A percentile compares a stretch with the other conserved stretches of the same genome.
phyloP scores from a whole-genome alignment of 345 rosid species.

The Rhodamnia argentea region DNA sequence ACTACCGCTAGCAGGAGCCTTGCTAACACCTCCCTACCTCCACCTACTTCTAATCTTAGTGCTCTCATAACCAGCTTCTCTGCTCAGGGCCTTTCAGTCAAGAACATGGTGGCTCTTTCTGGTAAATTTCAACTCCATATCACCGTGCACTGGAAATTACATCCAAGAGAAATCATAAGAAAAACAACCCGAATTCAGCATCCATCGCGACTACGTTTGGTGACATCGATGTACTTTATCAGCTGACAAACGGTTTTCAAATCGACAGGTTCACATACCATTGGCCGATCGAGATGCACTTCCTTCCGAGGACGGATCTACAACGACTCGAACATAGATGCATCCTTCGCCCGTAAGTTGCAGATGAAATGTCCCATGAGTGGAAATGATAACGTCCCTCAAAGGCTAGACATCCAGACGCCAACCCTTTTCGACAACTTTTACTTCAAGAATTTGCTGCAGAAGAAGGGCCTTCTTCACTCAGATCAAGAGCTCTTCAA shows the following conservation, averaged over 20 bases:
- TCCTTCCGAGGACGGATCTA: conserved; percentile 63
- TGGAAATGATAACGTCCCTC: conserved; percentile 57
- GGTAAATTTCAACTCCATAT: neutral
- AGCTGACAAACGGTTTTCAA: neutral
- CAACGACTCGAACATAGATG: conserved; percentile 60
- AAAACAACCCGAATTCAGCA: no score
- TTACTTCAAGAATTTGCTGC: conserved; percentile 65
- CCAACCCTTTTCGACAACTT: conserved; percentile 49
- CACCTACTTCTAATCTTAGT: conserved; percentile 69
- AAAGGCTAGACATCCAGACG: conserved; percentile 47
- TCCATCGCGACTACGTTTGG: no score
- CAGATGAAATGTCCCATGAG: conserved; percentile 47
- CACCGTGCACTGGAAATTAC: neutral
- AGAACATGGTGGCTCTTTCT: conserved; percentile 76
- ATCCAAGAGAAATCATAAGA: no score
- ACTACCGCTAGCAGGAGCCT: conserved; percentile 56
- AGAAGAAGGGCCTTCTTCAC: conserved; percentile 70
- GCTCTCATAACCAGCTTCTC: conserved; percentile 42
- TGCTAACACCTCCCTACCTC: conserved; percentile 58
- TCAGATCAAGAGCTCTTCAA: conserved; percentile 53
- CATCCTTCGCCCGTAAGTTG: conserved; percentile 35
- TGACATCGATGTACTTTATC: neutral
- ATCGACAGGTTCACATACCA: conserved; percentile 58
- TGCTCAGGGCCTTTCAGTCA: conserved; percentile 47
- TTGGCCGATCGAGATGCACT: conserved; percentile 67